These are phyloP conservation scores for Heterobasidion parviporum DNA, from an alignment of 1,284 basidiomycete species.

Conservation along the genomic window DNA sequence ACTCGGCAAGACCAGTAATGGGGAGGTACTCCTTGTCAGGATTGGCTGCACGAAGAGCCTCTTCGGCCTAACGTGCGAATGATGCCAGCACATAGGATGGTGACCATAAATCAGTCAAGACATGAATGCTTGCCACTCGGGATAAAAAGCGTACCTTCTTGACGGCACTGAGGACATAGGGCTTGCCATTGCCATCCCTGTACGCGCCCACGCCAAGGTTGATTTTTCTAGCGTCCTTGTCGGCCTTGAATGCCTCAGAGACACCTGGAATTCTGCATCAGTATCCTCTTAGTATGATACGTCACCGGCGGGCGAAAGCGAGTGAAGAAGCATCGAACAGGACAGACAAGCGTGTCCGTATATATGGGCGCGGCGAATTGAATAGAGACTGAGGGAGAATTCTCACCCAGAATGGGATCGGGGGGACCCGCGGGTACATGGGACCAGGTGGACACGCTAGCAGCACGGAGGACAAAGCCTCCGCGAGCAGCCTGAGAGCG, in stretches of 20 bases:
- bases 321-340: no score
- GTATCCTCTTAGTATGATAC: neutral
- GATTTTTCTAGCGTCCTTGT: constrained; percentile 88
- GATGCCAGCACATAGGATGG: neutral
- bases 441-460: constrained; percentile 70
- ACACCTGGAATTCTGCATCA: constrained; percentile 46
- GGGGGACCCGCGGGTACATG: constrained; percentile 84
- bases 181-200: constrained; percentile 92
- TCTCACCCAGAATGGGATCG: constrained; percentile 85
- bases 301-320: neutral
- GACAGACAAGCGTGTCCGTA: no score
- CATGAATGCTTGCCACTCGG: neutral
- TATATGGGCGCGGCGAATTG: no score
- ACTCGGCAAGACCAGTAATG: constrained; percentile 86
- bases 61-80: constrained; percentile 60
- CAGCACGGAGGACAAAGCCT: constrained; percentile 21
- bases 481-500: constrained; percentile 23
- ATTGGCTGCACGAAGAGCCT: constrained; percentile 56
- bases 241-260: constrained; percentile 92
- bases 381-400: neutral
- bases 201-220: constrained; percentile 96
- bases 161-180: constrained; percentile 88
- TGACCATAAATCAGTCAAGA: neutral
- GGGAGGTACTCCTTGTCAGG: constrained; percentile 98
- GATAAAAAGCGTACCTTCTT: constrained; percentile 50